These are phyloP conservation scores for Talaromyces borbonicus DNA, from an alignment of 495 filamentous ascomycete genomes.

Conservation along the genomic window DNA sequence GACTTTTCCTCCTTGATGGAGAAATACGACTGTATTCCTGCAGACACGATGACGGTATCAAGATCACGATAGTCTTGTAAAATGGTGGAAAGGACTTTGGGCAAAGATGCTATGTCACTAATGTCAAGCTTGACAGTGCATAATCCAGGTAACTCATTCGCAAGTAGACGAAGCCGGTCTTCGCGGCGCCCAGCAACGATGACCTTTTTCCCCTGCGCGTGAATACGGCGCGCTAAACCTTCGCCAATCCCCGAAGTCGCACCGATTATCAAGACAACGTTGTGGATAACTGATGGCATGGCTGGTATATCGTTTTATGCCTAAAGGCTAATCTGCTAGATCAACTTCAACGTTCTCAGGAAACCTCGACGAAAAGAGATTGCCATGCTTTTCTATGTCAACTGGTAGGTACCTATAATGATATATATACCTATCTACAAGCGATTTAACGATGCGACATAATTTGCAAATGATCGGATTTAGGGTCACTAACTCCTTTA, in stretches of 20 bases:
- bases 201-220: constrained; percentile 11
- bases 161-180: constrained; percentile 16
- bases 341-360: no score
- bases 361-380: no score
- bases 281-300: no score
- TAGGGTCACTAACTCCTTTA: no score
- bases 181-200: constrained; percentile 11
- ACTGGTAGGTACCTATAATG: no score
- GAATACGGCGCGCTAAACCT: constrained; percentile 12
- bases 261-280: constrained; percentile 48
- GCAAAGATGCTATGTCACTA: constrained; percentile 15
- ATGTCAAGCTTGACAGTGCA: constrained; percentile 13
- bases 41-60: constrained; percentile 25
- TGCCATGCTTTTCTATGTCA: no score
- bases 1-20: constrained; percentile 15
- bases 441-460: no score
- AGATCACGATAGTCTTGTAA: constrained; percentile 19
- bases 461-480: no score
- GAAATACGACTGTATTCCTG: constrained; percentile 19
- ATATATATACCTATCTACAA: no score
- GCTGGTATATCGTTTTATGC: no score
- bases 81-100: constrained; percentile 14
- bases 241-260: constrained; percentile 21
- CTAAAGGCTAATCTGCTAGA: no score
- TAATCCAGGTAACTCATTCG: constrained; percentile 22